A percentile compares a stretch with the other conserved stretches of the same genome.
Evolutionary conservation across 2,329 filamentous ascomycete genomes (phyloP).

Genomic region (Phialophora macrospora): DNA sequence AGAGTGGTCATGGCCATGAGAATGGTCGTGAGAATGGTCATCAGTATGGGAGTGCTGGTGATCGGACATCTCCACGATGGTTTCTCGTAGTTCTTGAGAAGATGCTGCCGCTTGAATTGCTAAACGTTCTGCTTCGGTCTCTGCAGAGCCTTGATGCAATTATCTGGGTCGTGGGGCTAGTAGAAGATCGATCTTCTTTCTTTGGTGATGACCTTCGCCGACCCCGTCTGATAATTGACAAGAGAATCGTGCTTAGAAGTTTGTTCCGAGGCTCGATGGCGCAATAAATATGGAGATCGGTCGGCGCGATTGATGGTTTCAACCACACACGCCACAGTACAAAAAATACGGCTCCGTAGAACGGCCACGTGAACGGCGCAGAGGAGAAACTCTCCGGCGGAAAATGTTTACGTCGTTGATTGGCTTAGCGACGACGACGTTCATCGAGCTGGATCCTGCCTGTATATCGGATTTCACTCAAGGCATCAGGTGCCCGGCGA

Average conservation of each 20-base stretch:
- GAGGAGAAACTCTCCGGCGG: neutral
- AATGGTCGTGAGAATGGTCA: constrained; percentile 24
- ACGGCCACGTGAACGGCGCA: too few species aligned
- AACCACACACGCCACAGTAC: neutral
- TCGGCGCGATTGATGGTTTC: neutral
- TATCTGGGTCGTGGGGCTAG: neutral
- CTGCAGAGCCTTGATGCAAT: neutral
- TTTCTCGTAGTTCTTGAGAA: neutral
- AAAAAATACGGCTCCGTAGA: neutral
- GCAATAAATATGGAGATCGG: neutral
- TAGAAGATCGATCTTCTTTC: neutral
- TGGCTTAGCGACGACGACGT: neutral
- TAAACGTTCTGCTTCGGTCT: neutral
- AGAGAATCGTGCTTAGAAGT: neutral
- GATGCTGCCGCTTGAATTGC: neutral
- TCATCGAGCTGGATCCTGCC: neutral
- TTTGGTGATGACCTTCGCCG: neutral
- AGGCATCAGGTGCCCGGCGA: neutral
- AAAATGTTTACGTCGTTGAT: neutral
- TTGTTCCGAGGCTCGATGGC: neutral
- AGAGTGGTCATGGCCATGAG: constrained; percentile 24
- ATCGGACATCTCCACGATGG: constrained; percentile 14
- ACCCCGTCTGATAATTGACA: neutral
- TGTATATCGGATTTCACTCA: neutral
- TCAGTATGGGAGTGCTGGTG: constrained; percentile 20